These are phyloP conservation scores for Penicillium dipodomyicola DNA, from an alignment of 495 filamentous ascomycete genomes.

Conservation along the genomic window DNA sequence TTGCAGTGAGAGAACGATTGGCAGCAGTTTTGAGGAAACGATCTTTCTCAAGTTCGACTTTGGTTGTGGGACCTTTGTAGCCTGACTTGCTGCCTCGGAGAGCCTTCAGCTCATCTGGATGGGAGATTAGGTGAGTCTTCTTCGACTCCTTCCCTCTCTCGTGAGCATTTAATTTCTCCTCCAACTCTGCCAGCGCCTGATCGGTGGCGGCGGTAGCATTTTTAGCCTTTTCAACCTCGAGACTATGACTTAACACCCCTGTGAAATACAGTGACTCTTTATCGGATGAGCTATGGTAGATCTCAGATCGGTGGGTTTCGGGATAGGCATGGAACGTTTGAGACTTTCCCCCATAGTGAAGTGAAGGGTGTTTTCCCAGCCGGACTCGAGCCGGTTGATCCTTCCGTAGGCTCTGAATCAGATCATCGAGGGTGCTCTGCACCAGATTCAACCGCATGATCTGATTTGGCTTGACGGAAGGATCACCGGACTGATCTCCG, in stretches of 20 bases:
- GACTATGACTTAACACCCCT: conserved; percentile 54
- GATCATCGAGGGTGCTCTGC: conserved; percentile 64
- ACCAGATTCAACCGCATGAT: conserved; percentile 65
- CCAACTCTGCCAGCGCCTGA: conserved; percentile 55
- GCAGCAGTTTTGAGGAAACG: conserved; percentile 42
- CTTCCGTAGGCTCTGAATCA: conserved; percentile 63
- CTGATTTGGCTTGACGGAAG: conserved; percentile 41
- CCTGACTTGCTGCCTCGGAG: conserved; percentile 23
- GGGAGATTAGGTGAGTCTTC: conserved; percentile 46
- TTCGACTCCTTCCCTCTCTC: conserved; percentile 54
- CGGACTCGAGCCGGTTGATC: conserved; percentile 56
- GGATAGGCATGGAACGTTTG: conserved; percentile 49
- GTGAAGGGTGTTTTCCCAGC: conserved; percentile 47
- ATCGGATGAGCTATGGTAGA: conserved; percentile 46
- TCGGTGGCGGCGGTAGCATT: conserved; percentile 52
- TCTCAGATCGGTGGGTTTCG: conserved; percentile 50
- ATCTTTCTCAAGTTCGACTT: conserved; percentile 46
- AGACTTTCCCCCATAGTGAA: conserved; percentile 53
- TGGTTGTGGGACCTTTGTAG: conserved; percentile 32
- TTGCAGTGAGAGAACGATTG: conserved; percentile 60
- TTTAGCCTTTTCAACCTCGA: conserved; percentile 56
- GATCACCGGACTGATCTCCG: conserved; percentile 37
- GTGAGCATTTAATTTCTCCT: conserved; percentile 48
- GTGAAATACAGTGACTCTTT: conserved; percentile 51
- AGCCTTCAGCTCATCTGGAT: conserved; percentile 37